Percentiles rank a stretch among this genome's conserved stretches.
phyloP scores from a whole-genome alignment of 257 asterid species.

The Linaria vulgaris region DNA sequence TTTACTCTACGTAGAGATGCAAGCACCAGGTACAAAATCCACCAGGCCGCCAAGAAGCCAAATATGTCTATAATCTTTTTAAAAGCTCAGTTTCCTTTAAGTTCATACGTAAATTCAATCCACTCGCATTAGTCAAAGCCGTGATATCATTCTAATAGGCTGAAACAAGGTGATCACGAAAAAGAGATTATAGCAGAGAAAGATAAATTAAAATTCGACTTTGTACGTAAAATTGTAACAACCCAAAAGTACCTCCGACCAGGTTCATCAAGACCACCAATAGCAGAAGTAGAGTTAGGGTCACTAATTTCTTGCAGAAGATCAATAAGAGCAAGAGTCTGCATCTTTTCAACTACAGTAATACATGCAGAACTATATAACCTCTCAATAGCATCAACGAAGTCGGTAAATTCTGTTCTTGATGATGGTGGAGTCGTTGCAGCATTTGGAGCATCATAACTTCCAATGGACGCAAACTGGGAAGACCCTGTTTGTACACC shows the following conservation, averaged over 20 bases:
- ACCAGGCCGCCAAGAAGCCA: neutral
- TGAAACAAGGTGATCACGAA: too few relatives aligned
- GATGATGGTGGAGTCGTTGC: conserved; percentile 39
- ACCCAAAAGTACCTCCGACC: conserved; percentile 65
- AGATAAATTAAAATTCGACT: neutral
- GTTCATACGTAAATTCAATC: too few relatives aligned
- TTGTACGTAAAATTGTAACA: neutral
- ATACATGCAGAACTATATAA: conserved; percentile 40
- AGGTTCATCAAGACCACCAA: conserved; percentile 92
- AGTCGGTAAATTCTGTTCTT: conserved; percentile 58
- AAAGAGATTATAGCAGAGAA: neutral
- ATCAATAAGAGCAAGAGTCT: conserved; percentile 65
- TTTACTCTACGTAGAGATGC: conserved; percentile 12
- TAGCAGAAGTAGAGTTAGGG: conserved; percentile 62
- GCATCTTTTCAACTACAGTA: conserved; percentile 65
- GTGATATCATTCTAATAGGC: too few relatives aligned
- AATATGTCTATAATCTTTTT: too few relatives aligned
- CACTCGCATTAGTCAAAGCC: too few relatives aligned
- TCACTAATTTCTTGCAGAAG: conserved; percentile 73
- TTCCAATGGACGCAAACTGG: conserved; percentile 41
- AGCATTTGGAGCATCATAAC: conserved; percentile 39
- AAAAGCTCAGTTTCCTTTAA: too few relatives aligned
- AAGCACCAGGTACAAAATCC: conserved; percentile 9
- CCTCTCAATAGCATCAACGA: conserved; percentile 60
- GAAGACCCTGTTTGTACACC: conserved; percentile 47